Conservation (phyloP, 2,329 filamentous ascomycete genomes). For the Davidsoniella eucalypti region DNA sequence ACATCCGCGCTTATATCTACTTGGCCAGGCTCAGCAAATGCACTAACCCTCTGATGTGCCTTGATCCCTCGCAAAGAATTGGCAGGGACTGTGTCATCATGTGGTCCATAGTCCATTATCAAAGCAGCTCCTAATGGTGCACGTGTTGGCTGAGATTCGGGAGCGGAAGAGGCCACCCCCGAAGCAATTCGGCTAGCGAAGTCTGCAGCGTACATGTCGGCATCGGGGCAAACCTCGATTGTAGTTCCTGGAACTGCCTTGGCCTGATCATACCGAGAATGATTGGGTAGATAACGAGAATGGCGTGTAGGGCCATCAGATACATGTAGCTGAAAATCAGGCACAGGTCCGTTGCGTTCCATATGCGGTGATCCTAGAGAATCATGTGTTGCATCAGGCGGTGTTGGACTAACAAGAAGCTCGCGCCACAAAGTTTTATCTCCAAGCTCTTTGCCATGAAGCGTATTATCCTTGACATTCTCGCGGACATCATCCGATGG, state of each 20-base stretch:
- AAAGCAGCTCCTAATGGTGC: slow-evolving; percentile 53
- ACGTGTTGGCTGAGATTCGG: slow-evolving; percentile 42
- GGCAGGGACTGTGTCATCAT: slow-evolving; percentile 52
- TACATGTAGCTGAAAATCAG: slow-evolving; percentile 78
- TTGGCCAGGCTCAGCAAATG: slow-evolving; percentile 62
- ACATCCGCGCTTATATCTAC: slow-evolving; percentile 89
- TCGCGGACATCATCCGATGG: slow-evolving; percentile 23
- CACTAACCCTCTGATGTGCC: slow-evolving; percentile 57
- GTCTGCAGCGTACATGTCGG: slow-evolving; percentile 60
- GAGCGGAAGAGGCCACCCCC: slow-evolving; percentile 29
- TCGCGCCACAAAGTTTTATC: slow-evolving; percentile 53
- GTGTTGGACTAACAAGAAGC: slow-evolving; percentile 56
- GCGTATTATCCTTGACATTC: slow-evolving; percentile 14
- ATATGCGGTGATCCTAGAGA: slow-evolving; percentile 37
- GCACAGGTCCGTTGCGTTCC: slow-evolving; percentile 35
- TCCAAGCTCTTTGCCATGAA: slow-evolving; percentile 20
- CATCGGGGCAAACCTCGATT: slow-evolving; percentile 83
- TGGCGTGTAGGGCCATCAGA: slow-evolving; percentile 63
- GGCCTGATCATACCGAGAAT: slow-evolving; percentile 63
- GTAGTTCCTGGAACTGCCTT: slow-evolving; percentile 42
- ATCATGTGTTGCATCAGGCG: slow-evolving; percentile 34
- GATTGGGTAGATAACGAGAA: slow-evolving; percentile 68
- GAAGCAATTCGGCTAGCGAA: slow-evolving; percentile 68
- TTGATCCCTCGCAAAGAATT: slow-evolving; percentile 86
- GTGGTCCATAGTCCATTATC: slow-evolving; percentile 87